phyloP scores from a whole-genome alignment of 2,329 filamentous ascomycete species.

The Alternaria brassicicola region DNA sequence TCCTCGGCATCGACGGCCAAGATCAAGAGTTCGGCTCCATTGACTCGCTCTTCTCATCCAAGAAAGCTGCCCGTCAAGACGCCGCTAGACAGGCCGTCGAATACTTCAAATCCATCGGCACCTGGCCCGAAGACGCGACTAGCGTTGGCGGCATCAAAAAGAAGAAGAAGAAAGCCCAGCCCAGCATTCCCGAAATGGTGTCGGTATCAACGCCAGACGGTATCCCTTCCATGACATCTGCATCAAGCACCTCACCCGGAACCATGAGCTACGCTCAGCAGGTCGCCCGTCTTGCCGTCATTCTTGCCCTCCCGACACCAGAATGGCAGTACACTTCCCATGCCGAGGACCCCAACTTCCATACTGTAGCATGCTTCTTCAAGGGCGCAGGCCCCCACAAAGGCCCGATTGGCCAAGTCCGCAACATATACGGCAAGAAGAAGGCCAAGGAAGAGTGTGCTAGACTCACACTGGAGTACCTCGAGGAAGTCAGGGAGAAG shows the following conservation, averaged over 20 bases:
- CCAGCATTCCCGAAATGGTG: background rate
- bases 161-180: constrained; percentile 32
- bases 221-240: background rate
- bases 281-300: constrained; percentile 26
- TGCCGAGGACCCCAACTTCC: constrained; percentile 33
- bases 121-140: constrained; percentile 34
- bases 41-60: constrained; percentile 42
- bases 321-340: constrained; percentile 23
- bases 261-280: constrained; percentile 14
- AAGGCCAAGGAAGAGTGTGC: constrained; percentile 58
- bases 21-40: constrained; percentile 45
- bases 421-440: constrained; percentile 56
- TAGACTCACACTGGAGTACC: constrained; percentile 47
- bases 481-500: constrained; percentile 44
- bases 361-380: constrained; percentile 48
- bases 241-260: background rate
- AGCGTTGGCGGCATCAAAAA: constrained; percentile 39
- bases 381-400: constrained; percentile 22
- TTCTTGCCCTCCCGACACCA: constrained; percentile 31
- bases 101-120: constrained; percentile 47
- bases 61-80: constrained; percentile 51
- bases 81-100: constrained; percentile 51
- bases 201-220: background rate
- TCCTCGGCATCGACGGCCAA: constrained; percentile 34
- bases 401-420: constrained; percentile 50